Conservation (phyloP, 2,329 filamentous ascomycete genomes). For the Aspergillus quadrilineatus region DNA sequence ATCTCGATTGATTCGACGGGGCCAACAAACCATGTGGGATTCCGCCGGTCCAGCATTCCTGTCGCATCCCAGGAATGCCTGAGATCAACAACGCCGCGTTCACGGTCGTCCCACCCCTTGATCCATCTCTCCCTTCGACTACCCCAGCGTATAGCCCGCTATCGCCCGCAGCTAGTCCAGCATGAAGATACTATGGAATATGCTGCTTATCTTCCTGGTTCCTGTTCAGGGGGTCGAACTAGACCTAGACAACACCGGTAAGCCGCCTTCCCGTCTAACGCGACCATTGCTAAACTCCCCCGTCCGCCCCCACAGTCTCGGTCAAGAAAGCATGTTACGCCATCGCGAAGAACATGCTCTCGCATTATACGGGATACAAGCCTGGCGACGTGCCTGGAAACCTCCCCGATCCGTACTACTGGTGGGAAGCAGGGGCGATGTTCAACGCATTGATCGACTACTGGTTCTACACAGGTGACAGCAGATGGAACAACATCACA, state of each 20-base stretch:
- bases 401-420: conserved; percentile 49
- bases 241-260: conserved; percentile 18
- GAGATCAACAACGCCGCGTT: neutral
- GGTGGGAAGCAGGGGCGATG: conserved; percentile 48
- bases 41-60: conserved; percentile 1
- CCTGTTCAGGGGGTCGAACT: conserved; percentile 18
- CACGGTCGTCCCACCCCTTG: neutral
- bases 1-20: neutral
- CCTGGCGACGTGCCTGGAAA: conserved; percentile 53
- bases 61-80: neutral
- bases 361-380: conserved; percentile 50
- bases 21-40: neutral
- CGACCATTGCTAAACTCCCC: neutral
- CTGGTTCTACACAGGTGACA: conserved; percentile 45
- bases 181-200: conserved; percentile 20
- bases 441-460: conserved; percentile 44
- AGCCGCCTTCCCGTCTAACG: neutral
- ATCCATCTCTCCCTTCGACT: neutral
- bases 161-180: neutral
- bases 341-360: conserved; percentile 51
- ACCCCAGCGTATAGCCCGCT: neutral
- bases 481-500: conserved; percentile 39
- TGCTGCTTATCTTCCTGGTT: conserved; percentile 12
- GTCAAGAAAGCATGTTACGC: conserved; percentile 49
- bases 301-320: conserved; percentile 34